Conservation (phyloP, 208 protist species). For the Crithidia brevicula region DNA sequence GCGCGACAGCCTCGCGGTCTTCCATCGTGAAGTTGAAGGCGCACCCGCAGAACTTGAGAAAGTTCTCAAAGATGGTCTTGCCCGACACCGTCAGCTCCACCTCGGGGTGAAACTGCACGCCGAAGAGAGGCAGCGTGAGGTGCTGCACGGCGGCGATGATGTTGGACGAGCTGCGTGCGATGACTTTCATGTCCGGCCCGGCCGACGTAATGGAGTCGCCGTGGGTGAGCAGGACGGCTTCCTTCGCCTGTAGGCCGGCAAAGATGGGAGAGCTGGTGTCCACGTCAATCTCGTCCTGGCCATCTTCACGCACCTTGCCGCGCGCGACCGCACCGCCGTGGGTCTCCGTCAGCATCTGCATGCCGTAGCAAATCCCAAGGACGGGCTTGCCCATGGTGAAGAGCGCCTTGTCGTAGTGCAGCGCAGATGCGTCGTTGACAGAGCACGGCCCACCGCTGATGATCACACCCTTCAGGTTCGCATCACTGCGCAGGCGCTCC, state of each 20-base stretch:
- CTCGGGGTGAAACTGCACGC: slow-evolving; percentile 98
- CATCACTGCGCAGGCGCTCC: slow-evolving; percentile 44
- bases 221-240: slow-evolving; percentile 95
- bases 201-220: slow-evolving; percentile 84
- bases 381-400: slow-evolving; percentile 91
- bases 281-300: slow-evolving; percentile 89
- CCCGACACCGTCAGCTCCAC: slow-evolving; percentile 96
- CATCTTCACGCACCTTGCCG: slow-evolving; percentile 94
- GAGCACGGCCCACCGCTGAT: slow-evolving; percentile 95
- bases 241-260: slow-evolving; percentile 44
- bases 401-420: slow-evolving; percentile 70
- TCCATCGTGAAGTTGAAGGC: slow-evolving; percentile 83
- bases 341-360: slow-evolving; percentile 92
- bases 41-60: slow-evolving; percentile 88
- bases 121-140: slow-evolving; percentile 70
- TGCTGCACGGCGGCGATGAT: slow-evolving; percentile 90
- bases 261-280: slow-evolving; percentile 70
- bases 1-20: slow-evolving; percentile 87
- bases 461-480: slow-evolving; percentile 91
- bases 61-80: slow-evolving; percentile 94
- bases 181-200: slow-evolving; percentile 56
- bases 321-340: slow-evolving; percentile 92
- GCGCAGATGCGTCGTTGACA: slow-evolving; percentile 90
- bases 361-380: slow-evolving; percentile 99
- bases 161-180: slow-evolving; percentile 64